Conservation (phyloP, 176 grass and related monocot species). For the Dactylis glomerata region DNA sequence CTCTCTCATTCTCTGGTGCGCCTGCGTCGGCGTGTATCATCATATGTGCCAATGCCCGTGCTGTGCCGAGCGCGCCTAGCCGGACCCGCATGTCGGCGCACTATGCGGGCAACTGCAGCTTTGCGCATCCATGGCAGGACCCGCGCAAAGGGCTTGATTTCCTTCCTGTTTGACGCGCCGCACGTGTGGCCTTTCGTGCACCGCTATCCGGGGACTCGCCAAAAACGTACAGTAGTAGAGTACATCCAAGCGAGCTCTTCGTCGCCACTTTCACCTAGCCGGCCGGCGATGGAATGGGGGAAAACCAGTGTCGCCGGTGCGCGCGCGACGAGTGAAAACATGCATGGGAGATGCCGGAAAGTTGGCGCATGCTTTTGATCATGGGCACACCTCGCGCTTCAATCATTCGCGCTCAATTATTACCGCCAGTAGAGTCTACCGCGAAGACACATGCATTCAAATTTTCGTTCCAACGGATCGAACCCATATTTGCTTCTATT, state of each 20-base stretch:
- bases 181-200: background rate
- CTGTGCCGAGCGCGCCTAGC: background rate
- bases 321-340: too few species aligned
- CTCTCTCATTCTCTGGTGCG: background rate
- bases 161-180: background rate
- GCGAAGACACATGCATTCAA: background rate
- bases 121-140: conserved; percentile 4
- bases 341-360: background rate
- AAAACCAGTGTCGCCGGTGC: too few species aligned
- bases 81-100: background rate
- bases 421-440: background rate
- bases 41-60: background rate
- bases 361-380: background rate
- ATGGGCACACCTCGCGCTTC: background rate
- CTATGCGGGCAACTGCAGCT: background rate
- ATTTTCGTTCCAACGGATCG: background rate
- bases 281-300: background rate
- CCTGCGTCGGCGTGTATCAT: background rate
- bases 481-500: too few species aligned
- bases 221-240: background rate
- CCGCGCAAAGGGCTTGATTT: background rate
- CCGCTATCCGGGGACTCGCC: background rate
- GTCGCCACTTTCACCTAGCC: background rate
- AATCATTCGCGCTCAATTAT: conserved; percentile 10
- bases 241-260: background rate